Base-by-base conservation (phyloP, 2,329 filamentous ascomycete genomes). In the Penicillium glabrum region DNA sequence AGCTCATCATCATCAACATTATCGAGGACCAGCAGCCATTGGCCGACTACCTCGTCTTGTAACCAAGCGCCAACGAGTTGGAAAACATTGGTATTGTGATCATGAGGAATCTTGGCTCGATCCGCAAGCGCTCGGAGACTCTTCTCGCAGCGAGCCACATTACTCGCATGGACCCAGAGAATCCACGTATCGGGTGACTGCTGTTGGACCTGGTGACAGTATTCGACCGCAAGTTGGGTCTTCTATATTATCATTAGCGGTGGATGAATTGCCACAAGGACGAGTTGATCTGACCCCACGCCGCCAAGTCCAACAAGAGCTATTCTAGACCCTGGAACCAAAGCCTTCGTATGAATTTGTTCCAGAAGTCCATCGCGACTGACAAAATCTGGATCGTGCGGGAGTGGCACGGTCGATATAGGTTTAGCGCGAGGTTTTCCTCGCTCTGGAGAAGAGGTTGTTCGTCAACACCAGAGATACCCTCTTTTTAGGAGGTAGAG, bases 81-180 rank as follows among this genome's bases (percentile, higher is more conserved):
- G 41, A 75, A 69, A 21, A 75, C 65, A 57, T 78, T 64, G 9
- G 63, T 61, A 4, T 64, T 62, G 10, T 67, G 69, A 53, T 76
- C 60, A 29, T 67, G 39, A 8, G 62, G 47, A 10, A 43, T 44
- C 16, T 31, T 49, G 21, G 19, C 11, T 5, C 16, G 45, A 26
- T 29, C 24, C 14, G 45, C 23, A 31, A 47, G 23, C 10, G 31
- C 45, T 19, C n/a, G 27, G 3, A 47, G 19, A n/a, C 33, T 37
- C 4, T 37, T 16, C 16, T 37, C 14, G 14, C 14, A n/a, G 33
- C 33, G 33, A n/a, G 33, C 33, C 16, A 37, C 5, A 37, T 37
- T 37, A 9, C 33, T 37, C 8, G 33, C 33, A 37, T 37, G 33
- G 6, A n/a, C 8, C 33, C 33, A 37, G 8, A 37, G 16, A 8